phyloP scores from a whole-genome alignment of 495 filamentous ascomycete genomes.

The Aspergillus saccharolyticus region DNA sequence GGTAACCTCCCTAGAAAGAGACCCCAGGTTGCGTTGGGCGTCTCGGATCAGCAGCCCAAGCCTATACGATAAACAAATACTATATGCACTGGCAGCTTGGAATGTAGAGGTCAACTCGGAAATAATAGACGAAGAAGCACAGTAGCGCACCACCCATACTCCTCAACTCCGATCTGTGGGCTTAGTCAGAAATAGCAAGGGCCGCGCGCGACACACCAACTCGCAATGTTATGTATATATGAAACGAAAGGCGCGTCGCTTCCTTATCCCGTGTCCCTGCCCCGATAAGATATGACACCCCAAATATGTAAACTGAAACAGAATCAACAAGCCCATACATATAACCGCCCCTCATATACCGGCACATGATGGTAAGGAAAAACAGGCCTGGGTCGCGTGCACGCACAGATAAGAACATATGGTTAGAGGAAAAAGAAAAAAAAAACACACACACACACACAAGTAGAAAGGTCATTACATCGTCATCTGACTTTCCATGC shows the following conservation, averaged over 20 bases:
- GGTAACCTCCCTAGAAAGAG: no score
- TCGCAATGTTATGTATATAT: slow-evolving; percentile 2
- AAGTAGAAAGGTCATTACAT: slow-evolving; percentile 24
- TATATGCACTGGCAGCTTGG: no score
- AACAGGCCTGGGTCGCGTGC: slow-evolving; percentile 17
- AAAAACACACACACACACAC: no score
- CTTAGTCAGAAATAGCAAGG: neutral
- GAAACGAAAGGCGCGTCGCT: neutral
- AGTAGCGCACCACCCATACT: no score
- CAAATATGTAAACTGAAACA: neutral
- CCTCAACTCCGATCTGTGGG: neutral
- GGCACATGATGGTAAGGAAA: neutral
- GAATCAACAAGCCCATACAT: slow-evolving; percentile 6
- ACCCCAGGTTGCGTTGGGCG: no score
- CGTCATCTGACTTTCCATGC: slow-evolving; percentile 19
- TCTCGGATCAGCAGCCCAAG: no score
- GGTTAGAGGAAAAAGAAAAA: no score
- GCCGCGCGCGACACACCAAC: neutral
- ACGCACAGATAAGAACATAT: slow-evolving; percentile 9
- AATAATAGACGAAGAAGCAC: neutral
- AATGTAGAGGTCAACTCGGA: neutral
- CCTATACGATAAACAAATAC: no score
- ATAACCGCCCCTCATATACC: slow-evolving; percentile 6
- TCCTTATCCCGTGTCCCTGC: neutral
- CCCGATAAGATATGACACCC: neutral